phyloP scores from a whole-genome alignment of 257 asterid genomes.

The Salvia rosmarinus region DNA sequence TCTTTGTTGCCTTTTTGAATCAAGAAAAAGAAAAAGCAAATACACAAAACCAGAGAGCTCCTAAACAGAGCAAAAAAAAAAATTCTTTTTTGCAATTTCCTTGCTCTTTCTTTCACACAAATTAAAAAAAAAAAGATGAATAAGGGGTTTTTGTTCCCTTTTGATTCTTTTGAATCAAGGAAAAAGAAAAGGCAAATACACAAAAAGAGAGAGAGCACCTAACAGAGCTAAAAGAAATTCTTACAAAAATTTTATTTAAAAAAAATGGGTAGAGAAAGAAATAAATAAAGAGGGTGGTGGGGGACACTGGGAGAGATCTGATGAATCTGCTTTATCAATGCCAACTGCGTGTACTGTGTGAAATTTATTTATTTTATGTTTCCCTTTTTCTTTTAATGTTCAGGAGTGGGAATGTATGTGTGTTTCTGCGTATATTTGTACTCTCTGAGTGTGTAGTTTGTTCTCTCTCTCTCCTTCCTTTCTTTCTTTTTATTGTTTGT shows the following conservation, averaged over 20 bases:
- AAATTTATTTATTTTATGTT: not conserved
- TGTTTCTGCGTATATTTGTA: not conserved
- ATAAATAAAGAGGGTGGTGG: slow-evolving; percentile 34
- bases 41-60: slow-evolving; percentile 37
- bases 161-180: no score
- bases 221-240: no score
- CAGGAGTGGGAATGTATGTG: slow-evolving; percentile 17
- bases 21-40: slow-evolving; percentile 34
- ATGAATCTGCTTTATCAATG: slow-evolving; percentile 50
- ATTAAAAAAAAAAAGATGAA: not conserved
- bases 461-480: not conserved
- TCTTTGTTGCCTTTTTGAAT: slow-evolving; percentile 44
- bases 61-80: slow-evolving; percentile 22
- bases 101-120: not conserved
- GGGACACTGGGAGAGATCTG: slow-evolving; percentile 45
- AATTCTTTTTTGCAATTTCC: slow-evolving; percentile 21
- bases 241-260: no score
- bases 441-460: slow-evolving; percentile 20
- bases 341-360: slow-evolving; percentile 33
- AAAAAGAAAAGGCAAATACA: no score
- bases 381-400: not conserved
- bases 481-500: not conserved
- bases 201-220: no score
- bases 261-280: no score
- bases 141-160: no score